Evolutionary conservation across 441 rosid species (phyloP).

Genomic region (Flueggea neowawraea): DNA sequence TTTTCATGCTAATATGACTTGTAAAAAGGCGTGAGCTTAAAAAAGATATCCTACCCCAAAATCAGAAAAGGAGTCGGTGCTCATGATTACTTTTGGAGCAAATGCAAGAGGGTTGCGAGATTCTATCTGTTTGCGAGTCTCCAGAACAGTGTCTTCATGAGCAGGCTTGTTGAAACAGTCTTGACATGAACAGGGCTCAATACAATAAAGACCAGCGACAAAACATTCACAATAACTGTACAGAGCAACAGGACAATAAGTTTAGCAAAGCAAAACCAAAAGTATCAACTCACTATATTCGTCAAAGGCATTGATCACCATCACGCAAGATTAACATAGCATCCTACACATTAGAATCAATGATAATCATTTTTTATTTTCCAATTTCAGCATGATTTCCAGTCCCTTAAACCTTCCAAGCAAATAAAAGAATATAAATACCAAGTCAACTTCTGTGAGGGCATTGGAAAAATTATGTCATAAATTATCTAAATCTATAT

Average conservation of each 20-base stretch:
- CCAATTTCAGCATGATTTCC: too few species aligned
- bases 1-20: too few species aligned
- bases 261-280: too few species aligned
- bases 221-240: constrained; percentile 96
- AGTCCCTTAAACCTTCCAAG: too few species aligned
- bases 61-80: constrained; percentile 51
- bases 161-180: constrained; percentile 95
- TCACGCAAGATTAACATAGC: too few species aligned
- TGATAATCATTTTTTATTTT: too few species aligned
- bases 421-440: background rate
- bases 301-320: too few species aligned
- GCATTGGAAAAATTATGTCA: background rate
- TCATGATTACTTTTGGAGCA: constrained; percentile 93
- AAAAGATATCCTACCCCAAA: constrained; percentile 42
- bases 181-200: constrained; percentile 94
- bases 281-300: too few species aligned
- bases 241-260: background rate
- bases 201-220: constrained; percentile 98
- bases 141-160: constrained; percentile 86
- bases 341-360: too few species aligned
- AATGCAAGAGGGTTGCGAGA: constrained; percentile 97
- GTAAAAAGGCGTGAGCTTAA: background rate
- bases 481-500: too few species aligned
- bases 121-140: constrained; percentile 89
- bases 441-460: too few species aligned